Evolutionary conservation across 2,329 filamentous ascomycete genomes (phyloP).

Genomic region (Metarhizium humberi): DNA sequence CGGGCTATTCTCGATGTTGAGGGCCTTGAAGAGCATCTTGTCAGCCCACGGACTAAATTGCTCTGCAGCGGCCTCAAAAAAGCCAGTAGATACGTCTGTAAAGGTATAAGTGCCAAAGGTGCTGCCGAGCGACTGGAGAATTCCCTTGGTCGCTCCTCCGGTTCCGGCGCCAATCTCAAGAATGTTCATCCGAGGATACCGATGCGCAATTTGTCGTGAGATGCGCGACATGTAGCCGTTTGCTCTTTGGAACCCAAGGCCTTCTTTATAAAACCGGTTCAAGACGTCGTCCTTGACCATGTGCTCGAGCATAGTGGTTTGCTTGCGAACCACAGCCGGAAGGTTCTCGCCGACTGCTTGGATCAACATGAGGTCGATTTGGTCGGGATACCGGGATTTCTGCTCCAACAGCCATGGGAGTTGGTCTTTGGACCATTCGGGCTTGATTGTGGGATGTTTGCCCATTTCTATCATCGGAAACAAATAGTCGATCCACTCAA

Average conservation of each 20-base stretch:
- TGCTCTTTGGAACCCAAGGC: too few species aligned
- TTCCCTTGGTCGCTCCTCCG: constrained; percentile 26
- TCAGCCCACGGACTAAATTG: too few species aligned
- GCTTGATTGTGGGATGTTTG: too few species aligned
- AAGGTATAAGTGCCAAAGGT: constrained; percentile 29
- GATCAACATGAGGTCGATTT: background rate
- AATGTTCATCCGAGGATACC: constrained; percentile 30
- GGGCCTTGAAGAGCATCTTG: constrained; percentile 10
- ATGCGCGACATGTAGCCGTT: too few species aligned
- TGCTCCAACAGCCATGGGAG: too few species aligned
- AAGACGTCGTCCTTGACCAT: background rate
- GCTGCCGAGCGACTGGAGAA: constrained; percentile 22
- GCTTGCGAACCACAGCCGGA: background rate
- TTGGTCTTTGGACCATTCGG: too few species aligned
- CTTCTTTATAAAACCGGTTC: background rate
- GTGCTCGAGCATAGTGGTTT: background rate
- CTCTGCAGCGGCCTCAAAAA: constrained; percentile 20
- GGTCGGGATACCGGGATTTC: too few species aligned
- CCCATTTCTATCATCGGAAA: too few species aligned
- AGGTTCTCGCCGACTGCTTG: background rate
- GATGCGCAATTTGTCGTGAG: constrained; percentile 11
- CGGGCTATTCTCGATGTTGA: constrained; percentile 16
- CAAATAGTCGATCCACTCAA: too few species aligned
- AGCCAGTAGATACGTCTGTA: constrained; percentile 32
- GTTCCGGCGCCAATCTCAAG: constrained; percentile 33